Evolutionary conservation across 257 asterid species (phyloP).

Genomic region (Solanum lignicaule): DNA sequence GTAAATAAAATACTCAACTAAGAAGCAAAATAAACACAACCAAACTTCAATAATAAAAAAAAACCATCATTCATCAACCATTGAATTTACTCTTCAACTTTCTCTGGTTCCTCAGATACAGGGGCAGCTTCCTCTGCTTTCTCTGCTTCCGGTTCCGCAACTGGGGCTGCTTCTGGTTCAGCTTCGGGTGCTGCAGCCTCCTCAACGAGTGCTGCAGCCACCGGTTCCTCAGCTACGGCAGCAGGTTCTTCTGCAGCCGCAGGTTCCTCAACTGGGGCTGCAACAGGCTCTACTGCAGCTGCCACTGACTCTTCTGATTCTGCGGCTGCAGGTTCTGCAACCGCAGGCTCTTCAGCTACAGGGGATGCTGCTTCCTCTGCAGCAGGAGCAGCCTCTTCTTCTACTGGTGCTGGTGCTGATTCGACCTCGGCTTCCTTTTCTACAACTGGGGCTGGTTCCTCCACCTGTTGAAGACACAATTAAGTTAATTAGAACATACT

Average conservation of each 20-base stretch:
- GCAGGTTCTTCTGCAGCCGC: not conserved
- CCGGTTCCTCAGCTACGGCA: not conserved
- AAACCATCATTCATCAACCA: not conserved
- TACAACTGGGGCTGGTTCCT: not conserved
- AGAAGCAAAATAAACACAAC: not conserved
- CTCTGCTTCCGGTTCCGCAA: not conserved
- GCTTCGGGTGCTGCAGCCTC: not conserved
- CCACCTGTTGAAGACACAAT: not conserved
- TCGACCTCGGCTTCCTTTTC: not conserved
- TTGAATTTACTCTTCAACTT: not conserved
- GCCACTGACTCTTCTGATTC: too few species aligned
- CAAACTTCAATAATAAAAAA: not conserved
- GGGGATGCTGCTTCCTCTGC: not conserved
- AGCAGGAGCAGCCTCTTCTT: not conserved
- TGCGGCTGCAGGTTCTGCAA: not conserved
- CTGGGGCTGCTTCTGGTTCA: not conserved
- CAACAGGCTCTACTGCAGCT: not conserved
- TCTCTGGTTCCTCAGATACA: not conserved
- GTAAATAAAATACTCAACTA: not conserved
- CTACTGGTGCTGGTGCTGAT: not conserved
- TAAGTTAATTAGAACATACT: not conserved
- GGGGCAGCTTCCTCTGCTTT: not conserved
- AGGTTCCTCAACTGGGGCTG: not conserved
- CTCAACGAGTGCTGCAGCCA: not conserved
- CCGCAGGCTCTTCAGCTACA: not conserved